These are phyloP conservation scores for Scutellaria minor DNA, from an alignment of 257 asterid species.

Conservation along the genomic window DNA sequence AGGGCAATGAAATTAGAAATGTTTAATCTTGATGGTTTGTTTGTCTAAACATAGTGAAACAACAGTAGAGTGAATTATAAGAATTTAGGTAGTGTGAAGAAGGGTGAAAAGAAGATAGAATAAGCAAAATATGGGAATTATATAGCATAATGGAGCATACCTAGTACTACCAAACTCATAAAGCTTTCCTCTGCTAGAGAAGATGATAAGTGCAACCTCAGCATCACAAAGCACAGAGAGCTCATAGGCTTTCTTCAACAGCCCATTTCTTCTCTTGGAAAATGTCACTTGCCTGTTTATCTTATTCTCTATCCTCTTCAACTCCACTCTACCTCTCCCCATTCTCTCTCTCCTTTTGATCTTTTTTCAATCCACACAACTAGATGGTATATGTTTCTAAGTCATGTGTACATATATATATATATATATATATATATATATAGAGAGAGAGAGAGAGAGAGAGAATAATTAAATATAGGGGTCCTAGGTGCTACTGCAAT, in stretches of 20 bases:
- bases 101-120: too few species aligned
- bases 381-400: background rate
- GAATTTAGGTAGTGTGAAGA: too few species aligned
- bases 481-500: slow-evolving; percentile 10
- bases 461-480: slow-evolving; percentile 25
- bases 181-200: slow-evolving; percentile 93
- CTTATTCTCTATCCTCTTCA: slow-evolving; percentile 94
- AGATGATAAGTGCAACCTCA: slow-evolving; percentile 94
- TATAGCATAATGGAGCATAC: slow-evolving; percentile 28
- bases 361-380: background rate
- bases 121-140: too few species aligned
- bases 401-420: slow-evolving; percentile 1
- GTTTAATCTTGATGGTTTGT: background rate
- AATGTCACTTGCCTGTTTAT: slow-evolving; percentile 96
- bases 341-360: slow-evolving; percentile 34
- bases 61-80: too few species aligned
- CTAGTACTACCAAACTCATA: slow-evolving; percentile 84
- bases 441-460: slow-evolving; percentile 10
- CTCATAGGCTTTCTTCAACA: slow-evolving; percentile 93
- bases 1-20: background rate
- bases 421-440: background rate
- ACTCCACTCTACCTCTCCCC: slow-evolving; percentile 98
- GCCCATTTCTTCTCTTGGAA: slow-evolving; percentile 92
- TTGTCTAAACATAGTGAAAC: too few species aligned
- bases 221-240: slow-evolving; percentile 97